These are phyloP conservation scores for Marvania coccoides DNA, from an alignment of 139 green algal species.

Conservation along the genomic window DNA sequence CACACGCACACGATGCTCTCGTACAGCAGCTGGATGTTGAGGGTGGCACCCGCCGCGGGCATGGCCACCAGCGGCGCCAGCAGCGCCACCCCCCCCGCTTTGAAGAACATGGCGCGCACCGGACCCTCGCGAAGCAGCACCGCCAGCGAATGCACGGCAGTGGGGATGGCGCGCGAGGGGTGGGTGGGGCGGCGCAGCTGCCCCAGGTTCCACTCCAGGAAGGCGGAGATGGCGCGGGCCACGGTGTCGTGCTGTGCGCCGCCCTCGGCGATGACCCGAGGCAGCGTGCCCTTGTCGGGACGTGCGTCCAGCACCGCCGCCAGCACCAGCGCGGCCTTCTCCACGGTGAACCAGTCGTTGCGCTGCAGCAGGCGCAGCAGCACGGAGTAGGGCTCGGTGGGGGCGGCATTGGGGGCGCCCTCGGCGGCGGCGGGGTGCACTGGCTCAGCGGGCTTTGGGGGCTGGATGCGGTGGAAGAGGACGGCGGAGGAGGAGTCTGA, in stretches of 20 bases:
- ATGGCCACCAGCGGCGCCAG: constrained; percentile 58
- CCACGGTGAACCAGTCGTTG: constrained; percentile 85
- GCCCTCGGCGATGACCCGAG: not conserved
- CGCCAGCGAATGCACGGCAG: constrained; percentile 52
- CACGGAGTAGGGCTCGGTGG: constrained; percentile 55
- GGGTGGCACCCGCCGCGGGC: constrained; percentile 17
- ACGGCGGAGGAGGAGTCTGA: constrained; percentile 33
- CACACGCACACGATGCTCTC: constrained; percentile 85
- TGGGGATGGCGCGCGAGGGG: constrained; percentile 39
- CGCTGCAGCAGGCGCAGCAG: constrained; percentile 75
- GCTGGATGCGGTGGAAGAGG: constrained; percentile 51
- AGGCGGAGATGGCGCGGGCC: constrained; percentile 31
- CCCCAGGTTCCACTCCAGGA: constrained; percentile 78
- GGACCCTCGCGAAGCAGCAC: constrained; percentile 68
- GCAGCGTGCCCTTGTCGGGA: constrained; percentile 31
- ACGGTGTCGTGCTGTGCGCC: not conserved
- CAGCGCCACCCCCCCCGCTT: constrained; percentile 41
- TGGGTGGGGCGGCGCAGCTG: constrained; percentile 77
- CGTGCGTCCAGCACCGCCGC: constrained; percentile 50
- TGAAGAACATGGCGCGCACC: constrained; percentile 54
- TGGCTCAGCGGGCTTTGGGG: too few relatives aligned
- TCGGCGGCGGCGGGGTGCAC: not conserved
- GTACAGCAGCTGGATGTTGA: constrained; percentile 87
- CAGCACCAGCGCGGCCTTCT: constrained; percentile 71
- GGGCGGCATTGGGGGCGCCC: not conserved